These are phyloP conservation scores for Rostrohypoxylon terebratum DNA, from an alignment of 495 filamentous ascomycete species.

Conservation along the genomic window DNA sequence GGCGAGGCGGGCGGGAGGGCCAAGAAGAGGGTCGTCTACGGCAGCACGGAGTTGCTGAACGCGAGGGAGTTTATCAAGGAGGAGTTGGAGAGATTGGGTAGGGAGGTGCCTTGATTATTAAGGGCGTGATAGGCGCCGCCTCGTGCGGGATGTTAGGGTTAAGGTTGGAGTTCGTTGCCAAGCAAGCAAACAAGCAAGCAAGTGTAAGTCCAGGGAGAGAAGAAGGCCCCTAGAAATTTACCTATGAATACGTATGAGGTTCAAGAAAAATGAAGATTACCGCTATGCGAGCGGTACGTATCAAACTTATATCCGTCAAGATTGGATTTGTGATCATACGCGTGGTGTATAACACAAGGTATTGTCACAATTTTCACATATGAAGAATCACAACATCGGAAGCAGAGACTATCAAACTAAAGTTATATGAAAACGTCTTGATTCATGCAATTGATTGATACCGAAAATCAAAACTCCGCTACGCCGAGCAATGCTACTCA, in stretches of 20 bases:
- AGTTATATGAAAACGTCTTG: neutral
- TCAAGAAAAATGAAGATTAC: neutral
- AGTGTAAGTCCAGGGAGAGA: neutral
- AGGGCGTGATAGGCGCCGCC: neutral
- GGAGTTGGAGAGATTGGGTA: constrained; percentile 82
- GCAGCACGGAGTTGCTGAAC: constrained; percentile 93
- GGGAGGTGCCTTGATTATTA: constrained; percentile 54
- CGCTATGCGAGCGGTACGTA: neutral
- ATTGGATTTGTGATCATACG: neutral
- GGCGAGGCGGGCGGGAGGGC: constrained; percentile 63
- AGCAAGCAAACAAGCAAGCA: too few relatives aligned
- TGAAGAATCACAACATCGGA: neutral
- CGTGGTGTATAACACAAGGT: too few relatives aligned
- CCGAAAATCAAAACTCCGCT: constrained; percentile 22
- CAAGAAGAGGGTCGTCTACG: constrained; percentile 88
- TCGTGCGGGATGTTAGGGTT: neutral
- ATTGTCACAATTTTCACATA: neutral
- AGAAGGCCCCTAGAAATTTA: neutral
- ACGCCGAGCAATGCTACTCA: constrained; percentile 32
- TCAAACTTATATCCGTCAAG: neutral
- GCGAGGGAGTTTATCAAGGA: constrained; percentile 86
- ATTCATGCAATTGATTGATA: constrained; percentile 14
- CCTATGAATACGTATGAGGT: neutral
- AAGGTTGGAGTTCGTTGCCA: too few relatives aligned
- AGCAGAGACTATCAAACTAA: too few relatives aligned